phyloP scores from a whole-genome alignment of 2,329 filamentous ascomycete genomes.

The Aspergillus pseudotamarii region DNA sequence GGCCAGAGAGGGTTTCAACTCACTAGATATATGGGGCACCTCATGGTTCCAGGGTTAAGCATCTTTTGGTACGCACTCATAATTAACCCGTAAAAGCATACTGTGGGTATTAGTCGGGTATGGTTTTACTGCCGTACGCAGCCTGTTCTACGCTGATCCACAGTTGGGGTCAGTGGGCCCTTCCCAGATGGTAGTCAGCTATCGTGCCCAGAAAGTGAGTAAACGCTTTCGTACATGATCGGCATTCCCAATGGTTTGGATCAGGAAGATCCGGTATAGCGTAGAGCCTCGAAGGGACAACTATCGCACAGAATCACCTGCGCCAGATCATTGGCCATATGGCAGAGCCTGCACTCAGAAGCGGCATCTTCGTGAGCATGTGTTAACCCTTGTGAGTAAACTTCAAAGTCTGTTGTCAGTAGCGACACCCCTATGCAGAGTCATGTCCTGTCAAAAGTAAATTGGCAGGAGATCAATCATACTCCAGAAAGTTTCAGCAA shows the following conservation, averaged over 20 bases:
- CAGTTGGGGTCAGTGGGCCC: background rate
- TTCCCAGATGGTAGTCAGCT: background rate
- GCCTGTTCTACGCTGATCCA: background rate
- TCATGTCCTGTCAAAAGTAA: background rate
- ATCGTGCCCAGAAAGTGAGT: background rate
- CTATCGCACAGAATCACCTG: background rate
- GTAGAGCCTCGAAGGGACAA: background rate
- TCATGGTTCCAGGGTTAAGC: background rate
- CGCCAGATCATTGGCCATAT: background rate
- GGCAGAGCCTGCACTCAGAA: background rate
- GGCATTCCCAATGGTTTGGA: background rate
- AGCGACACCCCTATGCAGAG: background rate
- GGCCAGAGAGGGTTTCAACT: background rate
- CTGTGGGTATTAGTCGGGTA: background rate
- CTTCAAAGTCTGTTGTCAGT: background rate
- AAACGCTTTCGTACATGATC: background rate
- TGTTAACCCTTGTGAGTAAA: background rate
- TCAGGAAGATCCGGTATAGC: background rate
- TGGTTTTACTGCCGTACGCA: background rate
- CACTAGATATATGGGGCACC: constrained; percentile 8
- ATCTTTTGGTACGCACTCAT: background rate
- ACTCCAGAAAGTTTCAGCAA: background rate
- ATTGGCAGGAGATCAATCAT: background rate
- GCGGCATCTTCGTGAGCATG: background rate
- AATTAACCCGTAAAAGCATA: background rate